Conservation (phyloP, 108 stramenopile species). For the Nitzschia palea region DNA sequence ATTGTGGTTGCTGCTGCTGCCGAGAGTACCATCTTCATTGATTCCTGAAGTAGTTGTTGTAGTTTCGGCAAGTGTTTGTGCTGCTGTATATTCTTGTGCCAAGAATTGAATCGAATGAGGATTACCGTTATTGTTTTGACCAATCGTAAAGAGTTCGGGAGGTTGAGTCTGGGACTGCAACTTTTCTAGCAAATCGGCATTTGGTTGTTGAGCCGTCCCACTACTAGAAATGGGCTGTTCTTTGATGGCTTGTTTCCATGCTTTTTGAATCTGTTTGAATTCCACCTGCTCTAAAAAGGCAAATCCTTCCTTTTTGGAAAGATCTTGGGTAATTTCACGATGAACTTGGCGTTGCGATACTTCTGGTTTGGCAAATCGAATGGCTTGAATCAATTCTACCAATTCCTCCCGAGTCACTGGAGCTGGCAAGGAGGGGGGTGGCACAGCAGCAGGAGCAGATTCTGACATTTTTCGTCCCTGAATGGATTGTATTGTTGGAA, state of each 20-base stretch:
- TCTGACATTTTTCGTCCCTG: too few species aligned
- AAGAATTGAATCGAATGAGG: conserved; percentile 34
- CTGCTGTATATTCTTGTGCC: conserved; percentile 46
- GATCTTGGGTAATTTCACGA: conserved; percentile 49
- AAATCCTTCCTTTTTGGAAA: conserved; percentile 24
- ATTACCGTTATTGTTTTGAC: conserved; percentile 48
- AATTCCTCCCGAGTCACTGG: conserved; percentile 63
- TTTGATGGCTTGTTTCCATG: conserved; percentile 71
- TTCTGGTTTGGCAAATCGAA: conserved; percentile 69
- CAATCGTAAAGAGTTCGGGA: conserved; percentile 64
- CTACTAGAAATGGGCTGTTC: neutral
- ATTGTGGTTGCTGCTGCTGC: neutral
- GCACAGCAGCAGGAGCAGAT: too few species aligned
- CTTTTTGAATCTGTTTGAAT: conserved; percentile 70
- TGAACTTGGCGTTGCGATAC: conserved; percentile 52
- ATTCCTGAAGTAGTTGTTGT: neutral
- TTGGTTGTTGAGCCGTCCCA: conserved; percentile 11
- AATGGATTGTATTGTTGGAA: too few species aligned
- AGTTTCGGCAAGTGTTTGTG: conserved; percentile 3
- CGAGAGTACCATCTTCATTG: neutral
- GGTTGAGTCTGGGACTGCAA: conserved; percentile 3
- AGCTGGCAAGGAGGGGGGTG: too few species aligned
- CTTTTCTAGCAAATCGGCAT: conserved; percentile 21
- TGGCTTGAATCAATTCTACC: conserved; percentile 54
- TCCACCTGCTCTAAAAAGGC: conserved; percentile 21